Evolutionary conservation across 2,329 filamentous ascomycete species (phyloP).

Genomic region (Colletotrichum caudatum): DNA sequence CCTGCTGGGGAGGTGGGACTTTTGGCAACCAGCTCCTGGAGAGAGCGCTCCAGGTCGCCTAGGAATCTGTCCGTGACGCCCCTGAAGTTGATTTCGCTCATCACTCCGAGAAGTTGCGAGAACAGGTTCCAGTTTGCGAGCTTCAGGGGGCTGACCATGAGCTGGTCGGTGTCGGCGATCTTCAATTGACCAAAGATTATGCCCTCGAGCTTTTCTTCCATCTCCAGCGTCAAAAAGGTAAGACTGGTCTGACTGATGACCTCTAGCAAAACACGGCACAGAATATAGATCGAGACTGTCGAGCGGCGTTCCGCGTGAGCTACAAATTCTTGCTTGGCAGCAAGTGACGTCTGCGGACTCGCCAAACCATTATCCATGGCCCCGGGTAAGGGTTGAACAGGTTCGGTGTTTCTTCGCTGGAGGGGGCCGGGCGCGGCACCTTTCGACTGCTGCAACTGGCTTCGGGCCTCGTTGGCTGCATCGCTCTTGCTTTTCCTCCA

Average conservation of each 20-base stretch:
- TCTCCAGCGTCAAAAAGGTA: slow-evolving; percentile 84
- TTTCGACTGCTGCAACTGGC: slow-evolving; percentile 66
- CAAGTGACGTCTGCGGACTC: slow-evolving; percentile 53
- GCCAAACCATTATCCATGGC: slow-evolving; percentile 48
- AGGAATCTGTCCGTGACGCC: slow-evolving; percentile 87
- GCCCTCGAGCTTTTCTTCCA: slow-evolving; percentile 92
- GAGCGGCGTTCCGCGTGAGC: slow-evolving; percentile 88
- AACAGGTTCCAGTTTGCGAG: slow-evolving; percentile 97
- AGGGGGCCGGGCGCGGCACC: slow-evolving; percentile 61
- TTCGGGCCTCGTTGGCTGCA: slow-evolving; percentile 77
- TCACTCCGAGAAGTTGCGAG: slow-evolving; percentile 90
- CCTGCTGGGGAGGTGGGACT: slow-evolving; percentile 68
- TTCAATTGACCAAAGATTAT: slow-evolving; percentile 98
- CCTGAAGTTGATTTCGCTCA: slow-evolving; percentile 92
- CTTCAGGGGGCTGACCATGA: slow-evolving; percentile 82
- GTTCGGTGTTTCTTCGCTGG: slow-evolving; percentile 80
- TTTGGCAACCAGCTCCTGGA: slow-evolving; percentile 81
- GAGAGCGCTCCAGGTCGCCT: slow-evolving; percentile 80
- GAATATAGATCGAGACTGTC: slow-evolving; percentile 93
- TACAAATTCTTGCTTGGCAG: slow-evolving; percentile 76
- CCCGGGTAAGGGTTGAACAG: slow-evolving; percentile 60
- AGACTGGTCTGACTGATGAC: slow-evolving; percentile 92
- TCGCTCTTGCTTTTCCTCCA: slow-evolving; percentile 98
- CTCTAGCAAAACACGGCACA: slow-evolving; percentile 93
- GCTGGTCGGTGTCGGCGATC: slow-evolving; percentile 84